Percentiles rank a stretch among this genome's conserved stretches.
These are phyloP conservation scores for Trichoderma reesei DNA, from an alignment of 495 filamentous ascomycete genomes.

Conservation along the genomic window DNA sequence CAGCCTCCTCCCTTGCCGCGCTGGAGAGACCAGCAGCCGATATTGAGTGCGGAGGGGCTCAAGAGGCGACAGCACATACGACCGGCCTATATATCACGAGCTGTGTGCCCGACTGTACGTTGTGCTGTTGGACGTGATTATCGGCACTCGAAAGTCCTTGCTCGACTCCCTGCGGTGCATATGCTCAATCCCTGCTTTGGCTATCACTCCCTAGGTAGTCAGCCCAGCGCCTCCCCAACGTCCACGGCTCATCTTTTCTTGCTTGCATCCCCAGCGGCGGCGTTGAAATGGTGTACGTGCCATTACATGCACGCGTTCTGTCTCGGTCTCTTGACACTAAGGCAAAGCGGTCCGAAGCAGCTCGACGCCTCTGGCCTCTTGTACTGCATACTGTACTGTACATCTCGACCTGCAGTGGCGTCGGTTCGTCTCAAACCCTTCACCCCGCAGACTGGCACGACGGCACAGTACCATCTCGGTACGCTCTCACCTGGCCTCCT, in stretches of 20 bases:
- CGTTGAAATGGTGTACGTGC: background rate
- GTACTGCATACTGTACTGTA: background rate
- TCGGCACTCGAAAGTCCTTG: too few relatives aligned
- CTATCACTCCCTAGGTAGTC: too few relatives aligned
- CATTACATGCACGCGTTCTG: background rate
- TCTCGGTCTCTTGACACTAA: conserved; percentile 1
- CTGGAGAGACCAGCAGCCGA: too few relatives aligned
- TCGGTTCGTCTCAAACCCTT: background rate
- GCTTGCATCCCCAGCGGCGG: background rate
- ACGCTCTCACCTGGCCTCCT: background rate
- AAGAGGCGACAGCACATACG: too few relatives aligned
- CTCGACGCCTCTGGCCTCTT: background rate
- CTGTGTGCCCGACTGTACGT: too few relatives aligned
- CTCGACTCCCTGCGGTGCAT: too few relatives aligned
- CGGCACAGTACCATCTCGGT: background rate
- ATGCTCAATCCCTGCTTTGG: too few relatives aligned
- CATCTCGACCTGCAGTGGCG: background rate
- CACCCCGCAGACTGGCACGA: background rate
- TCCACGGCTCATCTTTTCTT: background rate
- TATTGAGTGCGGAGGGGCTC: too few relatives aligned
- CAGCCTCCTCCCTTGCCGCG: too few relatives aligned
- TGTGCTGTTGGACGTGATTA: too few relatives aligned
- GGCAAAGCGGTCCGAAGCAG: background rate
- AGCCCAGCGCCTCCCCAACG: too few relatives aligned
- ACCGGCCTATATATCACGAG: too few relatives aligned